phyloP scores from a whole-genome alignment of 208 protist genomes.

The Polymyxa betae region DNA sequence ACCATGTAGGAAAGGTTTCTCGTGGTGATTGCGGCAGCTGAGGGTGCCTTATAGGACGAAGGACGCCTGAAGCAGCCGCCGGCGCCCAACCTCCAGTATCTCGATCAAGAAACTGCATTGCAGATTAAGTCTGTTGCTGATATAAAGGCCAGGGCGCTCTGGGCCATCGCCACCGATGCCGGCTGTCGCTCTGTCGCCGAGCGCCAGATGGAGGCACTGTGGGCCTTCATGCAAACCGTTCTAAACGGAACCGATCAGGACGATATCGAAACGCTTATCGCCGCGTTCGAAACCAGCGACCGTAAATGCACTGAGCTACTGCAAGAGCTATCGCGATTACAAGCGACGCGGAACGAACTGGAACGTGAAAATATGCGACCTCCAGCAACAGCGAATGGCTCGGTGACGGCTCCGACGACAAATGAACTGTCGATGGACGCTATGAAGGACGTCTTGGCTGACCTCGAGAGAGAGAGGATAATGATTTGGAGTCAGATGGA shows the following conservation, averaged over 20 bases:
- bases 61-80: neutral
- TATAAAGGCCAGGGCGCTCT: neutral
- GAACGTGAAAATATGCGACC: no score
- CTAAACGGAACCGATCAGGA: neutral
- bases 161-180: neutral
- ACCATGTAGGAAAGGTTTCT: neutral
- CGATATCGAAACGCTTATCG: neutral
- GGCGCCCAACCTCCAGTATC: neutral
- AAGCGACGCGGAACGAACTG: no score
- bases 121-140: neutral
- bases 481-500: no score
- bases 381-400: no score
- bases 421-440: no score
- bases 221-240: neutral
- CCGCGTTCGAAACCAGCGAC: neutral
- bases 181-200: neutral
- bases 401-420: no score
- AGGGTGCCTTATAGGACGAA: neutral
- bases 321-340: no score
- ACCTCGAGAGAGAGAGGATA: no score
- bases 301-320: neutral
- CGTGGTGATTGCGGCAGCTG: neutral
- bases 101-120: neutral
- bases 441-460: no score
- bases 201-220: neutral